A percentile compares a stretch with the other conserved stretches of the same genome.
Conservation (phyloP, 352 stramenopile genomes). For the Lagenidium giganteum region DNA sequence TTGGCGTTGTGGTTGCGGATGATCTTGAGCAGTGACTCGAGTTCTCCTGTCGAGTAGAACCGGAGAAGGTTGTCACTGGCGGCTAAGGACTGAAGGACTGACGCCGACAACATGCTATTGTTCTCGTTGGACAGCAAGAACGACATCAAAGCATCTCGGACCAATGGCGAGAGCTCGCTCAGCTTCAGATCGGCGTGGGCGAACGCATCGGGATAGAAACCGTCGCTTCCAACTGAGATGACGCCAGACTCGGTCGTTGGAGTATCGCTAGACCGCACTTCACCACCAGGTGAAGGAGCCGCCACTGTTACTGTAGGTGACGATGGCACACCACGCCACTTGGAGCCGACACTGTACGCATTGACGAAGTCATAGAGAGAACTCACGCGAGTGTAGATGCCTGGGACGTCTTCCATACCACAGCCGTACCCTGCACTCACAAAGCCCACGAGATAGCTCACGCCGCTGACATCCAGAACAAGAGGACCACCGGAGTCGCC, state of each 20-base stretch:
- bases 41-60: conserved; percentile 9
- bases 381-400: conserved; percentile 9
- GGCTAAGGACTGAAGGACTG: not conserved
- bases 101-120: not conserved
- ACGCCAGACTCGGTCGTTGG: not conserved
- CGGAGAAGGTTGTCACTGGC: conserved; percentile 1
- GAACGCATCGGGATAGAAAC: not conserved
- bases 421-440: conserved; percentile 13
- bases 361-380: conserved; percentile 6
- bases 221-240: not conserved
- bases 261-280: not conserved
- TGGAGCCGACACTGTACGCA: conserved; percentile 1
- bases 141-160: conserved; percentile 5
- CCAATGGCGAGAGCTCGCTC: conserved; percentile 3
- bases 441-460: conserved; percentile 5
- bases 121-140: conserved; percentile 7
- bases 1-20: conserved; percentile 4
- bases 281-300: conserved; percentile 1
- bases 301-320: not conserved
- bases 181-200: not conserved
- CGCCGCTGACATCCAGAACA: not conserved
- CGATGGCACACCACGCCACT: conserved; percentile 1
- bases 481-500: conserved; percentile 24
- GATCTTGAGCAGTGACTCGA: conserved; percentile 5
- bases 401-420: conserved; percentile 8